phyloP scores from a whole-genome alignment of 2,329 filamentous ascomycete genomes.

The Zymoseptoria crescenta region DNA sequence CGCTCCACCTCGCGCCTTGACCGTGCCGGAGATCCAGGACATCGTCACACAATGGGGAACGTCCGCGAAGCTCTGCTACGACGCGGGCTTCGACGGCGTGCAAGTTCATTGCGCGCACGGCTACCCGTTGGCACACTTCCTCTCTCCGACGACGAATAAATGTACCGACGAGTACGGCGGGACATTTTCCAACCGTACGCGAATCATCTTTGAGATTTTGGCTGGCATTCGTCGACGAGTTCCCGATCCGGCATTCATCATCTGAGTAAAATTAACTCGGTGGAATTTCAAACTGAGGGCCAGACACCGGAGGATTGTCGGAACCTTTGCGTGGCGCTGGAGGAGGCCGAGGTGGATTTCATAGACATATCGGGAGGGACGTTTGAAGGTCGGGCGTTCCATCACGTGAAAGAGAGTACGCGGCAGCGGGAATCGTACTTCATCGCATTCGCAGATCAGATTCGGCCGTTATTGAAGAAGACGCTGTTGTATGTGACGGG shows the following conservation, averaged over 20 bases:
- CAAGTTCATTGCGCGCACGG: constrained; percentile 33
- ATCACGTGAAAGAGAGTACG: constrained; percentile 24
- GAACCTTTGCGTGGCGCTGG: constrained; percentile 21
- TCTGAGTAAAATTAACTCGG: constrained; percentile 27
- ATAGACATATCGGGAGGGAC: constrained; percentile 24
- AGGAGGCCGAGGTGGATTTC: constrained; percentile 20
- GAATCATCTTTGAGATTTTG: constrained; percentile 36
- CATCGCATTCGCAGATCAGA: constrained; percentile 26
- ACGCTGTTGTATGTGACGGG: constrained; percentile 28
- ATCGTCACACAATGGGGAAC: constrained; percentile 22
- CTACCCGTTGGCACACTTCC: constrained; percentile 37
- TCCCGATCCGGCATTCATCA: constrained; percentile 20
- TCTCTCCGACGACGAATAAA: constrained; percentile 34
- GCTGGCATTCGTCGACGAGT: constrained; percentile 23
- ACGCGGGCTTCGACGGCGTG: constrained; percentile 27
- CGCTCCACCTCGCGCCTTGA: constrained; percentile 22
- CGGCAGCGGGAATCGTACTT: constrained; percentile 25
- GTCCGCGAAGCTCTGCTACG: constrained; percentile 19
- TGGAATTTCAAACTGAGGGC: constrained; percentile 25
- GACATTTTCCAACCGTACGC: constrained; percentile 32
- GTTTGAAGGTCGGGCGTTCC: constrained; percentile 23
- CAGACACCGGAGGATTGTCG: constrained; percentile 21
- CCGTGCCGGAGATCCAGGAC: constrained; percentile 23
- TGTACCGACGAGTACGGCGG: constrained; percentile 38
- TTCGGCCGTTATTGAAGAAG: constrained; percentile 23